phyloP scores from a whole-genome alignment of 75 land plant species.

The Selaginella tamariscina region DNA sequence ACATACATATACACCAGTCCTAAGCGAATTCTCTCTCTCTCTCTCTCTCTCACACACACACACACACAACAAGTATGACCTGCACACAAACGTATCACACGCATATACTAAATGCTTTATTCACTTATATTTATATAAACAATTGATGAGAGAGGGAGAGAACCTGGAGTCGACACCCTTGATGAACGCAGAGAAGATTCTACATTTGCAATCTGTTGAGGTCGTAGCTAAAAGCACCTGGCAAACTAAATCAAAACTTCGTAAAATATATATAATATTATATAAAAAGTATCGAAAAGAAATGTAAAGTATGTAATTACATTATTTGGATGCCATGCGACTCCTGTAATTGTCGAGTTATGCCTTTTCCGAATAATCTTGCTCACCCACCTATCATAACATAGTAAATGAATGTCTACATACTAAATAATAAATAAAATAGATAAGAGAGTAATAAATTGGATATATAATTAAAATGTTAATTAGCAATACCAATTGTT shows the following conservation, averaged over 20 bases:
- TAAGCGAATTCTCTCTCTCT: too few species aligned
- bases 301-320: constrained; percentile 30
- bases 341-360: constrained; percentile 87
- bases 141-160: neutral
- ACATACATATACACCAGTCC: too few species aligned
- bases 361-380: constrained; percentile 91
- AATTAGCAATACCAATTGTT: constrained; percentile 65
- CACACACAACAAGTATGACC: too few species aligned
- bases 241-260: neutral
- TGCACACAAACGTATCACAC: too few species aligned
- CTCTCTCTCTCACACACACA: too few species aligned
- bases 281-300: neutral
- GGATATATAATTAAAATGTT: neutral
- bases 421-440: neutral
- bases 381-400: constrained; percentile 83
- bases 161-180: constrained; percentile 90
- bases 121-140: neutral
- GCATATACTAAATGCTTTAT: too few species aligned
- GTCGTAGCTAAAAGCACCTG: constrained; percentile 96
- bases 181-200: constrained; percentile 87
- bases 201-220: constrained; percentile 94
- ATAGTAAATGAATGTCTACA: neutral
- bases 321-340: constrained; percentile 99
- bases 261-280: neutral
- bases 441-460: neutral